Conservation (phyloP, 108 stramenopile genomes). For the Chaetoceros muelleri region DNA sequence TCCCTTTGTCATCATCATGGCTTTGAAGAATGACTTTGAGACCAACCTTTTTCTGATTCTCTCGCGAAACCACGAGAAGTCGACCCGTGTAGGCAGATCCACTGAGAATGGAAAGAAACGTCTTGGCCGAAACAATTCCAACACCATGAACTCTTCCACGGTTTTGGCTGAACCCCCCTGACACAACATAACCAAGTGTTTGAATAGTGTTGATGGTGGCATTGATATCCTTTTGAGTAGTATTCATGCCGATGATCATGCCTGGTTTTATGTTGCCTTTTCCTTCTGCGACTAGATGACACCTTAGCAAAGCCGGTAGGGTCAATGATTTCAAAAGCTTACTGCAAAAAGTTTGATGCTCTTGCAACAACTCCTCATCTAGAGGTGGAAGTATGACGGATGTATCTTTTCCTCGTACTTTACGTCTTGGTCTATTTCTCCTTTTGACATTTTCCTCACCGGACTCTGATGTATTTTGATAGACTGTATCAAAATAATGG, state of each 20-base stretch:
- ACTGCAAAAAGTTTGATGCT: conserved; percentile 22
- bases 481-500: not conserved
- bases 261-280: conserved; percentile 37
- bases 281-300: conserved; percentile 42
- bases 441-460: conserved; percentile 5
- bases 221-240: not conserved
- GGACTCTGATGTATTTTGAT: no score
- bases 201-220: not conserved
- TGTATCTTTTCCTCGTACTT: conserved; percentile 9
- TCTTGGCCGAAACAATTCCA: conserved; percentile 51
- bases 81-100: not conserved
- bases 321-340: conserved; percentile 41
- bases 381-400: conserved; percentile 22
- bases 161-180: conserved; percentile 45
- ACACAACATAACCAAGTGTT: conserved; percentile 36
- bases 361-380: conserved; percentile 10
- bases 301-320: conserved; percentile 54
- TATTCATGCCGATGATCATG: conserved; percentile 4
- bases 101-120: conserved; percentile 16
- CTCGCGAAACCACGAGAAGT: no score
- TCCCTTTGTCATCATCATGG: no score
- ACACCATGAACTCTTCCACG: conserved; percentile 56
- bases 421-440: conserved; percentile 25
- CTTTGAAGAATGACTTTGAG: not conserved
- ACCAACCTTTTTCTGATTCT: no score